Base-by-base conservation (phyloP, 164 flowering plant genomes). In the Aristolochia contorta region DNA sequence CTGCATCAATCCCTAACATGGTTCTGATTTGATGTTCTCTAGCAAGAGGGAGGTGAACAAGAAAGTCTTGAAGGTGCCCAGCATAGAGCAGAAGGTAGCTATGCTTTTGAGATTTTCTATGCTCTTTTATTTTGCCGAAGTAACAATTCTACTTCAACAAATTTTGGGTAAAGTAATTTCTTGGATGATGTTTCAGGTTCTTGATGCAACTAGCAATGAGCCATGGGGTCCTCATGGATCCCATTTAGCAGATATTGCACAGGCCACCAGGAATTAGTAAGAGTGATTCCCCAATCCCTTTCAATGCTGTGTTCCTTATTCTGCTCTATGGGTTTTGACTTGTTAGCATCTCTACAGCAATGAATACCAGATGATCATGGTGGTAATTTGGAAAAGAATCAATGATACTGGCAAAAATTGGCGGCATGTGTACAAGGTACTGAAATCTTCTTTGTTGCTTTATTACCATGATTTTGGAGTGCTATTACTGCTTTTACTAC, bases 181-280 rank as follows among this genome's bases (percentile, higher is more conserved):
- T 19, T 49, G 8, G 27, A 47, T 16, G 47, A 24, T 45, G 15
- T 60, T 67, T 61, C 69, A 94, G 99, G 92, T 94, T 75, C 99
- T 94, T 69, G 97, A 91, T 81, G 85, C 97, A 59, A 94, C 99
- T 50, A 94, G 96, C 81, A 94, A 94, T 77, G 99, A 94, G 76
- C 82, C 96, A 4, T 91, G 97, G 99, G 99, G 99, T 72, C 97
- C 99, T 61, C 97, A 94, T 83, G 99, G 97, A 63, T 71, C 96
- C 47, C 82, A 76, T 67, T 88, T 94, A 60, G 87, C 97, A 48
- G 99, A 94, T 74, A 83, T 94, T 83, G 99, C 99, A 20, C 83
- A 84, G 65, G 97, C 99, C 62, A 66, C 91, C 8, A 80, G 83
- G 78, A 90, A 93, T 70, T 85, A 82, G 99, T 93, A 74, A 74